Evolutionary conservation across 129 eudicot species (phyloP).

Genomic region (Dittrichia graveolens): DNA sequence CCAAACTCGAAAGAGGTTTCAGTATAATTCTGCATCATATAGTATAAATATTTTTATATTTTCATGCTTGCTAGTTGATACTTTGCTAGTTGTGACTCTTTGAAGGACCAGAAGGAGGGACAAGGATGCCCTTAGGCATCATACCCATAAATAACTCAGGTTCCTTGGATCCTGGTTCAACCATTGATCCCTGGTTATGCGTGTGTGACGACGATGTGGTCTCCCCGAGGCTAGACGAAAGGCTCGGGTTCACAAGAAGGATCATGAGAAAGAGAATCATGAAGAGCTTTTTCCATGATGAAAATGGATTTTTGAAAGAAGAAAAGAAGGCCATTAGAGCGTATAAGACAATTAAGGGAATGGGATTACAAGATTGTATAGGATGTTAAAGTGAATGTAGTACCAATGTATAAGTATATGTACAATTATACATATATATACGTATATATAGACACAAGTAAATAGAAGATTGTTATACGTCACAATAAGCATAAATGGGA

Average conservation of each 20-base stretch:
- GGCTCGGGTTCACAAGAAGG: conserved; percentile 34
- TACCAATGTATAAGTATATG: no score
- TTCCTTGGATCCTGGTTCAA: conserved; percentile 20
- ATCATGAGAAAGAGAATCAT: conserved; percentile 20
- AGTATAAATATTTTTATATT: not conserved
- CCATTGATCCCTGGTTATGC: conserved; percentile 6
- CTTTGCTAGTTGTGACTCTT: conserved; percentile 37
- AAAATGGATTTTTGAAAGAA: conserved; percentile 24
- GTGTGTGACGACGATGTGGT: conserved; percentile 4
- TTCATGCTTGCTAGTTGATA: conserved; percentile 29
- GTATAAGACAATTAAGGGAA: conserved; percentile 3
- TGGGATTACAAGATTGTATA: not conserved
- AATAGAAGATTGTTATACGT: no score
- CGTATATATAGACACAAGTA: no score
- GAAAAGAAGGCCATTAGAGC: conserved; percentile 29
- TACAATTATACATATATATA: no score
- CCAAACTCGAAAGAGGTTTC: not conserved
- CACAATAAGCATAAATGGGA: no score
- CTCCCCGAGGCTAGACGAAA: conserved; percentile 37
- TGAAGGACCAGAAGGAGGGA: conserved; percentile 76
- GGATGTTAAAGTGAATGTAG: not conserved
- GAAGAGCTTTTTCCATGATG: conserved; percentile 23
- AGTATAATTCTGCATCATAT: conserved; percentile 17
- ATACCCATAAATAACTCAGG: conserved; percentile 24
- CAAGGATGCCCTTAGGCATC: conserved; percentile 41